Base-by-base conservation (phyloP, 2,329 filamentous ascomycete genomes). In the Aureobasidium sp. region DNA sequence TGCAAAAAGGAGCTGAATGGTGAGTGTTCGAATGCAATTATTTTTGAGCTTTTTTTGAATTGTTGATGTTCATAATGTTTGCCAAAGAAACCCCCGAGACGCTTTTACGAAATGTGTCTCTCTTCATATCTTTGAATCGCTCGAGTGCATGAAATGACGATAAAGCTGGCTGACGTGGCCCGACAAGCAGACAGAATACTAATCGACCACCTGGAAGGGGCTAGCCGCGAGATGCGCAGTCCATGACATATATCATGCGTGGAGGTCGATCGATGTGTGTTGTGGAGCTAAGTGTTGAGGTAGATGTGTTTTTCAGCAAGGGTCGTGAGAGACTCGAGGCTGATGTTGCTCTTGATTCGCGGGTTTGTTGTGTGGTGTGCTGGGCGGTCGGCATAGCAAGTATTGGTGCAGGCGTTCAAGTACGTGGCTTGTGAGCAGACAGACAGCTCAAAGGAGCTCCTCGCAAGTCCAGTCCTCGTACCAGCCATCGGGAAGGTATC, bases 401-500 rank as follows among this genome's bases (percentile, higher is more conserved):
- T 34, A 27, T 20, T n/a, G 2, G 12, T 7, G 8, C 6, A 48
- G 3, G 8, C 2, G 5, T 48, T 48, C 20, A 3, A 22, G 31
- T 31, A 17, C 2, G 8, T 27, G 14, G 8, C 15, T n/a, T 14
- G 20, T 37, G 48, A 44, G 52, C 39, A 25, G 6, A 22, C 39
- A 31, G 29, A 27, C 36, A 2, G 37, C 47, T 72, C 76, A 82
- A 61, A 96, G 83, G 67, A 97, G 82, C 77, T 99, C 94, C 78
- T 97, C 94, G 78, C 92, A 97, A 39, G 92, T 96, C 94, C 94
- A 99, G 76, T 99, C 94, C 82, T 99, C 94, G 77, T 97, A 97
- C 90, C 85, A 96, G 80, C 94, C 94, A 78, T 99, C 94, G 25
- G 94, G 94, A 73, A 99, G 84, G 78, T 97, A 99, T 72, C 94